A percentile compares a stretch with the other conserved stretches of the same genome.
Conservation (phyloP, 2,329 filamentous ascomycete species). For the Fusarium sp. region DNA sequence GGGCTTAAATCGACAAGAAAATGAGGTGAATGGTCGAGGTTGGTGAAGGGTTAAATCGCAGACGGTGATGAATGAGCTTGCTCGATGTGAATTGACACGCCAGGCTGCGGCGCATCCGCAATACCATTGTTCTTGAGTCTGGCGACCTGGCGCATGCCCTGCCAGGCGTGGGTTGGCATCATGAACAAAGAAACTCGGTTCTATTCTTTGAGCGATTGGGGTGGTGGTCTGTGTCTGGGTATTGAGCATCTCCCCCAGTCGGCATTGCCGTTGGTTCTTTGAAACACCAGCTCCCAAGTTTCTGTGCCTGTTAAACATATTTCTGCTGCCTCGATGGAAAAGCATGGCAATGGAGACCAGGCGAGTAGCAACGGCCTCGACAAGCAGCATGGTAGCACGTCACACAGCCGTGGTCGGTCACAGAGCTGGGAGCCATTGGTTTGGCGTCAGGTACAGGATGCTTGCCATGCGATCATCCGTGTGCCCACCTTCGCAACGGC, state of each 20-base stretch:
- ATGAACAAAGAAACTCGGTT: constrained; percentile 29
- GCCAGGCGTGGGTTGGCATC: constrained; percentile 11
- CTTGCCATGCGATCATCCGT: background rate
- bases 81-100: background rate
- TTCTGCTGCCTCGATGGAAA: background rate
- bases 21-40: constrained; percentile 5
- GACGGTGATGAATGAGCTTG: background rate
- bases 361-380: background rate
- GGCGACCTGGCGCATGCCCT: constrained; percentile 10
- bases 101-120: constrained; percentile 12
- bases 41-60: constrained; percentile 32
- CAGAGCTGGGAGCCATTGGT: too few relatives aligned
- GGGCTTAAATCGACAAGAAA: background rate
- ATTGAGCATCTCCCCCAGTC: background rate
- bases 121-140: constrained; percentile 32
- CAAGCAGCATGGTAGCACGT: background rate
- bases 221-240: constrained; percentile 37
- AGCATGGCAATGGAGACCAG: background rate
- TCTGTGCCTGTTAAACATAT: too few relatives aligned
- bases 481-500: background rate
- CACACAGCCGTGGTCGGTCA: background rate
- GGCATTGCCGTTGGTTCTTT: constrained; percentile 27
- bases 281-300: background rate
- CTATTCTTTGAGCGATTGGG: constrained; percentile 21
- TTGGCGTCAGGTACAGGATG: background rate